Conservation (phyloP, 177 flowering plant species). For the Vitis hybrid region DNA sequence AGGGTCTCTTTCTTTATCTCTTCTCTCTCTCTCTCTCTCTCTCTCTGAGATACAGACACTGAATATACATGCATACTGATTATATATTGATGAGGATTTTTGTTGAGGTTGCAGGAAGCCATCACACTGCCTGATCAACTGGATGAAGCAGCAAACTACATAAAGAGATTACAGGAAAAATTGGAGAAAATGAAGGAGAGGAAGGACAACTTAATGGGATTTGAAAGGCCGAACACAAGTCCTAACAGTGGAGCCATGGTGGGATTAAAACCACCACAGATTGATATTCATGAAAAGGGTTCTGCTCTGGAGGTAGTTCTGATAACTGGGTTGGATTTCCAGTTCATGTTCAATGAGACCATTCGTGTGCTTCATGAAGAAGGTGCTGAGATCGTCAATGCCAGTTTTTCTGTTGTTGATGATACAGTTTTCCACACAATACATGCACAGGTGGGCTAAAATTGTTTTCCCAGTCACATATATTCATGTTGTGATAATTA, state of each 20-base stretch:
- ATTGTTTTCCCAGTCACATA: background rate
- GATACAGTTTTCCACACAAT: slow-evolving; percentile 47
- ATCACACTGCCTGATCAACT: slow-evolving; percentile 49
- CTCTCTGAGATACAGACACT: background rate
- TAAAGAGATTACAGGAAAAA: slow-evolving; percentile 44
- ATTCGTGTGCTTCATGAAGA: slow-evolving; percentile 55
- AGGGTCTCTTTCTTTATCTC: slow-evolving; percentile 31
- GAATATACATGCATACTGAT: background rate
- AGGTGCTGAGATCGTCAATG: slow-evolving; percentile 57
- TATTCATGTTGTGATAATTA: background rate
- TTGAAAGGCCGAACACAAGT: background rate
- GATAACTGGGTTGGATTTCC: slow-evolving; percentile 46
- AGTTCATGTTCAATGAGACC: slow-evolving; percentile 43
- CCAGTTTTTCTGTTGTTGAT: slow-evolving; percentile 34
- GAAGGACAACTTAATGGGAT: slow-evolving; percentile 36
- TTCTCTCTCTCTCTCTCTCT: slow-evolving; percentile 10
- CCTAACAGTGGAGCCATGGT: background rate
- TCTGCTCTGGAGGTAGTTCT: slow-evolving; percentile 44
- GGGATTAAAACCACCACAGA: slow-evolving; percentile 20
- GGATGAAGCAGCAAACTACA: slow-evolving; percentile 50
- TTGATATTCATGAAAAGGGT: slow-evolving; percentile 51
- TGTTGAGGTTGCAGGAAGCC: slow-evolving; percentile 27
- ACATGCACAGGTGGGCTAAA: slow-evolving; percentile 33
- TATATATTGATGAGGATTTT: background rate
- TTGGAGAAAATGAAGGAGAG: slow-evolving; percentile 61